Base-by-base conservation (phyloP, 1,284 basidiomycete species). In the Omphalotus olearius region DNA sequence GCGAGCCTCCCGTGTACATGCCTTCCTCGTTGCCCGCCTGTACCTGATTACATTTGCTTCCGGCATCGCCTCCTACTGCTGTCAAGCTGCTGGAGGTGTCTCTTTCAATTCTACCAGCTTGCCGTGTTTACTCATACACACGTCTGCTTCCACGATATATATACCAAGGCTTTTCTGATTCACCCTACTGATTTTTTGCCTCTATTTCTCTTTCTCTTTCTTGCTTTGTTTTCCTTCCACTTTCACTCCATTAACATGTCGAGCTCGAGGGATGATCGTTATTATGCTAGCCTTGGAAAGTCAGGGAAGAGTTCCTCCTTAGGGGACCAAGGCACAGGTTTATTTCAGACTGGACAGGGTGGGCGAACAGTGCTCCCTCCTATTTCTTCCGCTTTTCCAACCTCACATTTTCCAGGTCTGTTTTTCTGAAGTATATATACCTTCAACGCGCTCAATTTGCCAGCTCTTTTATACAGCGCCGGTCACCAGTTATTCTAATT, bases 371-470 rank as follows among this genome's bases (percentile, higher is more conserved):
- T 84, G 74, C 82, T 89, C 69, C 87, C 87, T 82, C 83, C 87
- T 80, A 76, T 89, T 79, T 79, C 82, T 78, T 77, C 83, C 72
- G 80, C 80, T 62, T 85, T 88, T 82, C 85, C 85, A 83, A 82
- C 80, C 78, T 87, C 82, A 85, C 81, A 76, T 80, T 84, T 83
- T 83, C 79, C 86, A 88, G 86, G 86, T 88, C 80, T 78, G 86
- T 86, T 74, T 70, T 71, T 70, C 76, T 67, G 69, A 69, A 74
- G 68, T 75, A 69, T 68, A 67, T 62, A 36, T 57, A 56, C 58
- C 30, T 66, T 62, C 74, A 71, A 72, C 67, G 61, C 69, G 70
- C 78, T 80, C 78, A 81, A 78, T 70, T 68, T 69, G 66, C 66
- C 69, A 66, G 69, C 67, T 73, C 67, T 71, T 33, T 33, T 33